Base-by-base conservation (phyloP, 1,139 yeast genomes). In the Yamadazyma triangularis region DNA sequence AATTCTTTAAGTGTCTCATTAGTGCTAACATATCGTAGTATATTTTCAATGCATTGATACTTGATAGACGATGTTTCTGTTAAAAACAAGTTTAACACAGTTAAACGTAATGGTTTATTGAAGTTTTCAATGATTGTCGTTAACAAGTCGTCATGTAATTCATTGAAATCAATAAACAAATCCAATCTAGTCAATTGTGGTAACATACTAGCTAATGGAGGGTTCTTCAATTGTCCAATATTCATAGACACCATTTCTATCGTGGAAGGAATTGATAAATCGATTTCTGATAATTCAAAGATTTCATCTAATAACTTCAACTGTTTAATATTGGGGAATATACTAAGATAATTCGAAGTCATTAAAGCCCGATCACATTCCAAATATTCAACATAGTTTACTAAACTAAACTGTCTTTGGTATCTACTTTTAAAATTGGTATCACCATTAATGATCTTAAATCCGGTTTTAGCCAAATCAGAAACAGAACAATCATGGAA, bases 361-460 rank as follows among this genome's bases (percentile, higher is more conserved):
- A 59, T 29, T 4, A 41, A 28, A 2, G 40, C 39, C 25, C 50
- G 56, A 27, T 48, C 54, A 38, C 60, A 48, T 36, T 60, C 67
- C 13, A 60, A 40, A 30, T 48, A 47, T 0, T 42, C 40, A 5
- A 56, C 47, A 32, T 39, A 57, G 24, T 50, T 44, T 30, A 48
- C 44, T 24, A 51, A 31, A 26, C 56, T 41, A 6, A 51, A 40
- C 1, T 25, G 24, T 3, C 23, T 19, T 30, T 48, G 50, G 34
- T 53, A 57, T 19, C 44, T 32, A 29, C 57, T 50, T 23, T 35
- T 32, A 24, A 38, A 44, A 2, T 27, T 23, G 13, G 29, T 23
- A 22, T 27, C 32, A 25, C 50, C 56, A 4, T 51, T 55, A 15
- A 32, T 31, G n/a, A 42, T 35, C 25, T 38, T 43, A 32, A 47